Percentiles rank a stretch among this genome's conserved stretches.
These are phyloP conservation scores for Lathyrus oleraceus DNA, from an alignment of 306 rosid species.

Conservation along the genomic window DNA sequence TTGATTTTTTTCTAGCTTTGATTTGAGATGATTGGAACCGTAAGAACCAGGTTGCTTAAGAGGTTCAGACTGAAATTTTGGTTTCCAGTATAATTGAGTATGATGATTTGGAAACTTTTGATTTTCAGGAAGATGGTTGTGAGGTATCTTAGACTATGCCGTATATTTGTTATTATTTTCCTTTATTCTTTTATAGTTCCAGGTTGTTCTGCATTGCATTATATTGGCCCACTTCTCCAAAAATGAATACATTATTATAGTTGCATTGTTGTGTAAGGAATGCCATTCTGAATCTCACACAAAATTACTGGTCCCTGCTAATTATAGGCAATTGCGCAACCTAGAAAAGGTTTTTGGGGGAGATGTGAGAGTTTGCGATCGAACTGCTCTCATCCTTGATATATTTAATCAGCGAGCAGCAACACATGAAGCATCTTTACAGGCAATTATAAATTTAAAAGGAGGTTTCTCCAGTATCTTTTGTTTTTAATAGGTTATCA, in stretches of 20 bases:
- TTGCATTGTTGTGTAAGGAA: conserved; percentile 24
- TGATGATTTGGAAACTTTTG: conserved; percentile 10
- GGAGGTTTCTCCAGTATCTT: conserved; percentile 33
- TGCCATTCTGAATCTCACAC: conserved; percentile 22
- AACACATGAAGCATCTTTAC: conserved; percentile 96
- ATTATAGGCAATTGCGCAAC: conserved; percentile 83
- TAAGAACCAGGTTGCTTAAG: conserved; percentile 22
- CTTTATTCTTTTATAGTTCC: conserved; percentile 12
- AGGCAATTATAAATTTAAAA: conserved; percentile 48
- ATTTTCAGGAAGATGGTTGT: conserved; percentile 19
- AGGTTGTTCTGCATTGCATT: conserved; percentile 7
- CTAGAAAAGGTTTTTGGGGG: conserved; percentile 93
- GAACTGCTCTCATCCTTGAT: conserved; percentile 91
- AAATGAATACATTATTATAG: conserved; percentile 2
- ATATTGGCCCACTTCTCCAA: conserved; percentile 18
- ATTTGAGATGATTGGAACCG: conserved; percentile 25
- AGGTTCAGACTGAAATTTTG: conserved; percentile 28
- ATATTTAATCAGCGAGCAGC: conserved; percentile 98
- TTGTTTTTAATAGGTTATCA: conserved; percentile 33
- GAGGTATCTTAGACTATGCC: conserved; percentile 11
- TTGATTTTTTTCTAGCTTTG: conserved; percentile 27
- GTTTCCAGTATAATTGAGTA: conserved; percentile 5
- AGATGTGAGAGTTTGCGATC: conserved; percentile 95
- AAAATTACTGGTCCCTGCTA: conserved; percentile 23
- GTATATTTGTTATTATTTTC: conserved; percentile 8